Conservation (phyloP, 2,329 filamentous ascomycete species). For the Ophiostoma novo-ulmi region DNA sequence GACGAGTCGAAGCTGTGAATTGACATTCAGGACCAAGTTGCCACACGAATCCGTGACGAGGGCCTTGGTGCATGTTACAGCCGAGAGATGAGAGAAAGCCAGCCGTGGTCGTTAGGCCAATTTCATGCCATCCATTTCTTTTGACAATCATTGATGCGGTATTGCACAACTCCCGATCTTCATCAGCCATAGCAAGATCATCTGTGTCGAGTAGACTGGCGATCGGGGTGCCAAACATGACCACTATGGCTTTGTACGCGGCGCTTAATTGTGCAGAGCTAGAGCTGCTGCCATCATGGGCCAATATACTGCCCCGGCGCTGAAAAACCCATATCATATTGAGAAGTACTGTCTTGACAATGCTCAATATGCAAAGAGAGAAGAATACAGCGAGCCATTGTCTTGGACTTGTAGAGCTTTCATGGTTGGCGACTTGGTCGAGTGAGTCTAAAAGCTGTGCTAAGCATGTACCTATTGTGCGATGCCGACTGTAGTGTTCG, state of each 20-base stretch:
- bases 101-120: slow-evolving; percentile 43
- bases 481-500: slow-evolving; percentile 45
- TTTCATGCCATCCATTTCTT: slow-evolving; percentile 44
- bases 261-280: slow-evolving; percentile 38
- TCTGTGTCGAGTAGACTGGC: slow-evolving; percentile 44
- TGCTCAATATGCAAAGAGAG: slow-evolving; percentile 55
- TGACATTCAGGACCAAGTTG: slow-evolving; percentile 27
- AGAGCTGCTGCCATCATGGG: not conserved
- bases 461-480: slow-evolving; percentile 47
- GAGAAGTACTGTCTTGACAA: slow-evolving; percentile 48
- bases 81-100: slow-evolving; percentile 50
- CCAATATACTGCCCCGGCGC: not conserved
- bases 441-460: slow-evolving; percentile 50
- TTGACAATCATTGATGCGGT: slow-evolving; percentile 44
- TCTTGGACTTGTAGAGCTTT: slow-evolving; percentile 38
- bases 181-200: slow-evolving; percentile 39
- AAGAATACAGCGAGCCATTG: slow-evolving; percentile 50
- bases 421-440: slow-evolving; percentile 42
- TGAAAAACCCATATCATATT: slow-evolving; percentile 38
- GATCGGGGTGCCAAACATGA: slow-evolving; percentile 43
- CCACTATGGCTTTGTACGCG: slow-evolving; percentile 49
- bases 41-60: slow-evolving; percentile 41
- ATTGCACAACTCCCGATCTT: slow-evolving; percentile 43
- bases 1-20: not conserved
- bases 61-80: slow-evolving; percentile 37